These are phyloP conservation scores for Scheffersomyces lignosus DNA, from an alignment of 805 yeast genomes.

Conservation along the genomic window DNA sequence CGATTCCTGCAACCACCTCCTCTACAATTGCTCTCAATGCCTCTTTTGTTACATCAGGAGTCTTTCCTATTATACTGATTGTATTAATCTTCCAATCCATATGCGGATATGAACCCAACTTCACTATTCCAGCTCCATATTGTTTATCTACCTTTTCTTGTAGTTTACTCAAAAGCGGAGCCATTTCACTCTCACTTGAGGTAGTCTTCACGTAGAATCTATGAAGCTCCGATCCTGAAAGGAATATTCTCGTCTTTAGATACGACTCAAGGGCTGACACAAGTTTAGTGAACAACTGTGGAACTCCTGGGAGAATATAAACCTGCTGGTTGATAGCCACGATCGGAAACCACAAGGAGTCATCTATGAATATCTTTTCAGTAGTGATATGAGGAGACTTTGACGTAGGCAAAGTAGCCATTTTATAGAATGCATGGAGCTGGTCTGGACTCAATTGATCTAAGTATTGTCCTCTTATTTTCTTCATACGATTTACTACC, in stretches of 20 bases:
- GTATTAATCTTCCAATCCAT: constrained; percentile 62
- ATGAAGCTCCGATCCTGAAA: constrained; percentile 12
- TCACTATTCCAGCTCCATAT: constrained; percentile 42
- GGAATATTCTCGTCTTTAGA: constrained; percentile 26
- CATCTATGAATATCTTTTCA: constrained; percentile 41
- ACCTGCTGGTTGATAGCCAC: constrained; percentile 66
- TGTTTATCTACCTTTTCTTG: constrained; percentile 39
- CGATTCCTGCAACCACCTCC: constrained; percentile 45
- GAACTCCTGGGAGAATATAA: constrained; percentile 81
- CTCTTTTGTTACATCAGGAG: constrained; percentile 22
- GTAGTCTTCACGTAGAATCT: constrained; percentile 64
- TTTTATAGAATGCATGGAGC: constrained; percentile 61
- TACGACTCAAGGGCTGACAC: constrained; percentile 44
- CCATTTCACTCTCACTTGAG: constrained; percentile 64
- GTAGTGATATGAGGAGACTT: constrained; percentile 14
- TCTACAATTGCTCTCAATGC: constrained; percentile 46
- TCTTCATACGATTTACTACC: constrained; percentile 61
- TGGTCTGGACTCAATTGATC: constrained; percentile 42
- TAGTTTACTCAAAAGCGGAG: constrained; percentile 56
- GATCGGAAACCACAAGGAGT: constrained; percentile 80
- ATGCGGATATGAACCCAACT: constrained; percentile 87
- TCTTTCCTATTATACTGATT: constrained; percentile 69
- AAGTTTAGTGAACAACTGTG: constrained; percentile 63
- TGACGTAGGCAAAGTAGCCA: constrained; percentile 76
- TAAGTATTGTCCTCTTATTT: constrained; percentile 40